Evolutionary conservation across 805 yeast genomes (phyloP).

Genomic region (Wickerhamiella allomyrinae): DNA sequence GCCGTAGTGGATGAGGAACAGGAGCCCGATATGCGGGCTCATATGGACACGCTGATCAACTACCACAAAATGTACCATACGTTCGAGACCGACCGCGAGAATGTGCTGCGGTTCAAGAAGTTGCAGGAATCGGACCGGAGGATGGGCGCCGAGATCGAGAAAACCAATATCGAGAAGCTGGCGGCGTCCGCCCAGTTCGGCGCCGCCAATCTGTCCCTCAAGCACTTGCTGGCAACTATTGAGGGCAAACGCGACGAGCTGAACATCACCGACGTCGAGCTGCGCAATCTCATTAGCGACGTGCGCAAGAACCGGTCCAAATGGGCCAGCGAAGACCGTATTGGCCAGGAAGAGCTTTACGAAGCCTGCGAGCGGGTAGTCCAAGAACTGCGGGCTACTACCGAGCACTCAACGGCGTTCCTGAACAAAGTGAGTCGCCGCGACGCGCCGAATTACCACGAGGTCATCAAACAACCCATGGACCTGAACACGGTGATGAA

Average conservation of each 20-base stretch:
- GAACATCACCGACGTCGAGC: conserved; percentile 60
- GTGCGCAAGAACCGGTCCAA: conserved; percentile 90
- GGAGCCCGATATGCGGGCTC: conserved; percentile 14
- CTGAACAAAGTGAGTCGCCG: conserved; percentile 91
- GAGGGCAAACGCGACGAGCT: conserved; percentile 68
- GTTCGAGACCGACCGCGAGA: conserved; percentile 57
- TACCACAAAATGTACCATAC: conserved; percentile 50
- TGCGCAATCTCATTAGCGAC: conserved; percentile 74
- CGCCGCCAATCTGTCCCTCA: conserved; percentile 62
- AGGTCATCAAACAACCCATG: conserved; percentile 86
- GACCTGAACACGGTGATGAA: conserved; percentile 89
- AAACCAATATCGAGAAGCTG: conserved; percentile 11
- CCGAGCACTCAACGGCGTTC: conserved; percentile 94
- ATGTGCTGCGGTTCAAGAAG: conserved; percentile 57
- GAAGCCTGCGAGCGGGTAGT: conserved; percentile 97
- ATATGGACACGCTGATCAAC: conserved; percentile 25
- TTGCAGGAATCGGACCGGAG: conserved; percentile 70
- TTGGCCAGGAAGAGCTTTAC: conserved; percentile 95
- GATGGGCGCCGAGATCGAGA: conserved; percentile 25
- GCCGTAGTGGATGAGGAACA: conserved; percentile 13
- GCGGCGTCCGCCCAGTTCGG: conserved; percentile 37
- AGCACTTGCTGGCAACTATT: conserved; percentile 64
- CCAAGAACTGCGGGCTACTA: conserved; percentile 72
- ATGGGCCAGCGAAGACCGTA: conserved; percentile 91
- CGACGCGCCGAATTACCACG: conserved; percentile 94